phyloP scores from a whole-genome alignment of 225 moss, liverwort and hornwort species.

The Polytrichum formosum region DNA sequence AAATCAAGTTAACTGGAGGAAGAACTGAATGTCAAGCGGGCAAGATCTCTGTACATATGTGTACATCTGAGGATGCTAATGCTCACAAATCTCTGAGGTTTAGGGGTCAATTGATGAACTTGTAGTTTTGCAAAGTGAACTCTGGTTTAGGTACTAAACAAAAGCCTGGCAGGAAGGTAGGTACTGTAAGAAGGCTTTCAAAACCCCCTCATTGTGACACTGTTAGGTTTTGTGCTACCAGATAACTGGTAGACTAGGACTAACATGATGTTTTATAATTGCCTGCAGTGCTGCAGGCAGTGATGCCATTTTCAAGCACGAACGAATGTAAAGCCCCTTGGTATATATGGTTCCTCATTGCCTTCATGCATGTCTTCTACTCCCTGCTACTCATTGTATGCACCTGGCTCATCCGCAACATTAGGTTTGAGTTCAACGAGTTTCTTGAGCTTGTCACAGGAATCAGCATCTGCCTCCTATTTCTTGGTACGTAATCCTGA shows the following conservation, averaged over 20 bases:
- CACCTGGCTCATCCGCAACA: conserved; percentile 37
- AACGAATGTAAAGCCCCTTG: conserved; percentile 3
- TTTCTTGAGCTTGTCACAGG: conserved; percentile 36
- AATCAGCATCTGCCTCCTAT: conserved; percentile 22
- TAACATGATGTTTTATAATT: background rate
- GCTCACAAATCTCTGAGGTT: too few species aligned
- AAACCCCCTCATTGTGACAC: background rate
- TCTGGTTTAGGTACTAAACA: too few species aligned
- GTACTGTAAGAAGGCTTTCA: too few species aligned
- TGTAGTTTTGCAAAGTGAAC: too few species aligned
- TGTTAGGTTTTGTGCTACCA: background rate
- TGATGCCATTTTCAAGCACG: conserved; percentile 11
- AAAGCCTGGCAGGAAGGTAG: too few species aligned
- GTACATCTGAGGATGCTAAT: too few species aligned
- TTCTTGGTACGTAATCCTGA: conserved; percentile 18
- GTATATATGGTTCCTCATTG: conserved; percentile 23
- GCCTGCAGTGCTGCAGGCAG: conserved; percentile 4
- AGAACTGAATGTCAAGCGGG: too few species aligned
- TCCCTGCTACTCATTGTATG: conserved; percentile 20
- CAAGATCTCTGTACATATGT: too few species aligned
- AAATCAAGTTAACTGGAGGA: background rate
- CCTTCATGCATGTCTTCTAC: conserved; percentile 19
- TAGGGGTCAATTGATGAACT: too few species aligned
- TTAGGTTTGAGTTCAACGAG: conserved; percentile 50
- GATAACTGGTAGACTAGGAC: background rate